Conservation (phyloP, 2,329 filamentous ascomycete genomes). For the Westerdykella sp. region DNA sequence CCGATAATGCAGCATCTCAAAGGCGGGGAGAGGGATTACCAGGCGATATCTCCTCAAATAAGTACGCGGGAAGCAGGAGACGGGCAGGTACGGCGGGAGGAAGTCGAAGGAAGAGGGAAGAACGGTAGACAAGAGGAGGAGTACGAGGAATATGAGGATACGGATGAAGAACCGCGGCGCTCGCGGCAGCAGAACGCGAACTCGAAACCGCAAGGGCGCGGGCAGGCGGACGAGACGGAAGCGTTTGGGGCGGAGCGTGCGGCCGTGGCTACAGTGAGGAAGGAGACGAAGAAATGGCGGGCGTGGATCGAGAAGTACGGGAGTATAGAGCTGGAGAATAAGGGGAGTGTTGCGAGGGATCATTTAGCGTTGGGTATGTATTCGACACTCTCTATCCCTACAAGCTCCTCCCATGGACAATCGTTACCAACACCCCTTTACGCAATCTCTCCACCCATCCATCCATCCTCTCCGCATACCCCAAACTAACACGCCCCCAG, state of each 20-base stretch:
- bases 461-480: too few relatives aligned
- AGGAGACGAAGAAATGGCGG: conserved; percentile 47
- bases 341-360: conserved; percentile 75
- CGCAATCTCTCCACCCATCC: background rate
- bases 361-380: conserved; percentile 68
- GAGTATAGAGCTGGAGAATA: conserved; percentile 74
- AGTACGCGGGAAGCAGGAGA: conserved; percentile 3
- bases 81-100: background rate
- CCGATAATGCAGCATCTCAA: conserved; percentile 17
- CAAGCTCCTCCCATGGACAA: background rate
- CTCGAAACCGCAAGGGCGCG: too few relatives aligned
- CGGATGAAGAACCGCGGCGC: too few relatives aligned
- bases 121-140: background rate
- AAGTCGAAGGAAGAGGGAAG: background rate
- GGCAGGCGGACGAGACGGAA: conserved; percentile 9
- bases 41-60: conserved; percentile 17
- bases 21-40: conserved; percentile 12
- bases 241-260: conserved; percentile 9
- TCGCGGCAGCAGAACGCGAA: too few relatives aligned
- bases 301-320: conserved; percentile 54
- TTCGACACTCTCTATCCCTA: background rate
- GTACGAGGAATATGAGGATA: background rate
- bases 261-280: conserved; percentile 16
- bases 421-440: conserved; percentile 12
- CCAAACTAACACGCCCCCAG: conserved; percentile 37